These are phyloP conservation scores for Sporobolomyces roseus DNA, from an alignment of 768 basidiomycete genomes.

Conservation along the genomic window DNA sequence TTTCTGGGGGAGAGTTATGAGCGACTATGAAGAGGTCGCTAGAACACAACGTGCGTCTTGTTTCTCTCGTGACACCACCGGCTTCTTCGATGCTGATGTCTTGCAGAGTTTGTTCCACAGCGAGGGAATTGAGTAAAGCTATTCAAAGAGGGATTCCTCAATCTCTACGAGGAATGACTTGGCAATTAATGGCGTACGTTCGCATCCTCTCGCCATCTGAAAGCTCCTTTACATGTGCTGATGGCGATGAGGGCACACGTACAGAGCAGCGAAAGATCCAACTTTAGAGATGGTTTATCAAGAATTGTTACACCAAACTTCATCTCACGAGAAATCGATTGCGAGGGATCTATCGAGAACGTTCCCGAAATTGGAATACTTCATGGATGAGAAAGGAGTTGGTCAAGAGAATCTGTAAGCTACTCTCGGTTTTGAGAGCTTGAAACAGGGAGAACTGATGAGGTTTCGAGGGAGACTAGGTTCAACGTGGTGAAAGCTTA, in stretches of 20 bases:
- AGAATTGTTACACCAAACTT: slow-evolving; percentile 71
- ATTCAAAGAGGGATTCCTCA: slow-evolving; percentile 89
- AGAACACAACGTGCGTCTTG: slow-evolving; percentile 27
- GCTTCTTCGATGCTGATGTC: background rate
- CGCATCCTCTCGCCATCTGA: slow-evolving; percentile 1
- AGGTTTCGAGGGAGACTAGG: background rate
- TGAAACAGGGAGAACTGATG: background rate
- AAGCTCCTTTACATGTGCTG: too few species aligned
- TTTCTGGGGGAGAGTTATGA: slow-evolving; percentile 90
- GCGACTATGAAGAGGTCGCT: slow-evolving; percentile 86
- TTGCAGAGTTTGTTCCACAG: slow-evolving; percentile 12
- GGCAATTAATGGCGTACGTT: slow-evolving; percentile 77
- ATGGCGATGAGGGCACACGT: too few species aligned
- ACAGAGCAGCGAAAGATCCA: slow-evolving; percentile 77
- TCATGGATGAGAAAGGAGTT: slow-evolving; percentile 86
- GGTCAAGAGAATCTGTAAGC: slow-evolving; percentile 80
- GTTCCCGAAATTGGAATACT: slow-evolving; percentile 94
- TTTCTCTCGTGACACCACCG: background rate
- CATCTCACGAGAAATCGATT: slow-evolving; percentile 90
- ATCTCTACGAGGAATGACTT: slow-evolving; percentile 86
- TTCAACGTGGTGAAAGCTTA: slow-evolving; percentile 99
- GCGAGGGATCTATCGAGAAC: slow-evolving; percentile 81
- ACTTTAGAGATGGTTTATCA: slow-evolving; percentile 80
- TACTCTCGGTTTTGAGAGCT: too few species aligned
- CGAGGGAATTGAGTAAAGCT: slow-evolving; percentile 75